Conservation (phyloP, 495 filamentous ascomycete genomes). For the Filosporella fistucella region DNA sequence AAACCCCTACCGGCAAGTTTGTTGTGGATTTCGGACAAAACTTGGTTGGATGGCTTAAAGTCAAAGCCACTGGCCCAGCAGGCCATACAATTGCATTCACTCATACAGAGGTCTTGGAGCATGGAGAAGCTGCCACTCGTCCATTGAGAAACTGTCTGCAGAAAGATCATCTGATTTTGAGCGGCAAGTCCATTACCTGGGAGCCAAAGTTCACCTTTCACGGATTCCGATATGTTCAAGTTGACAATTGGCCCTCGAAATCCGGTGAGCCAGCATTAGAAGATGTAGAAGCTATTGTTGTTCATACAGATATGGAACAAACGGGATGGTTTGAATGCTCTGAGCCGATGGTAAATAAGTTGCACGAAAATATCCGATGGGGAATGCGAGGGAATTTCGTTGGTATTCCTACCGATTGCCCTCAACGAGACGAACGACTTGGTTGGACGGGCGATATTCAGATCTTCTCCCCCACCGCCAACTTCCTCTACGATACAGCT, state of each 20-base stretch:
- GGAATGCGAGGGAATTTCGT: slow-evolving; percentile 52
- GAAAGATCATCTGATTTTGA: slow-evolving; percentile 36
- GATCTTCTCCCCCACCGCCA: slow-evolving; percentile 42
- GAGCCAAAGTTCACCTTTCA: slow-evolving; percentile 49
- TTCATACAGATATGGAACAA: slow-evolving; percentile 45
- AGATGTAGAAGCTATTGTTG: slow-evolving; percentile 38
- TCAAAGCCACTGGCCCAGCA: slow-evolving; percentile 30
- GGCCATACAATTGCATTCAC: slow-evolving; percentile 34
- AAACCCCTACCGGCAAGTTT: slow-evolving; percentile 38
- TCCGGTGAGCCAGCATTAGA: slow-evolving; percentile 13
- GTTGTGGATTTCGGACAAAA: slow-evolving; percentile 55
- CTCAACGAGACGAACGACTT: slow-evolving; percentile 50
- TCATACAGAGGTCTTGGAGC: slow-evolving; percentile 50
- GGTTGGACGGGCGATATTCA: slow-evolving; percentile 54
- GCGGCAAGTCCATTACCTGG: slow-evolving; percentile 26
- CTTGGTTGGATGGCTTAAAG: slow-evolving; percentile 43
- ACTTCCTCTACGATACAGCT: slow-evolving; percentile 43
- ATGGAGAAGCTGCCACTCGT: slow-evolving; percentile 43
- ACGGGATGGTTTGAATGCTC: slow-evolving; percentile 45
- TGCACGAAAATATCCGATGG: slow-evolving; percentile 47
- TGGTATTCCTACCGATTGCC: slow-evolving; percentile 49
- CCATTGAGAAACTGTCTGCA: slow-evolving; percentile 43
- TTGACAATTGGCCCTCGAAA: slow-evolving; percentile 40
- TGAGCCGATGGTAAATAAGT: slow-evolving; percentile 39
- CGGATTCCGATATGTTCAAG: slow-evolving; percentile 49